A percentile compares a stretch with the other conserved stretches of the same genome.
These are phyloP conservation scores for Fraxinus greggii DNA, from an alignment of 305 asterid species.

Conservation along the genomic window DNA sequence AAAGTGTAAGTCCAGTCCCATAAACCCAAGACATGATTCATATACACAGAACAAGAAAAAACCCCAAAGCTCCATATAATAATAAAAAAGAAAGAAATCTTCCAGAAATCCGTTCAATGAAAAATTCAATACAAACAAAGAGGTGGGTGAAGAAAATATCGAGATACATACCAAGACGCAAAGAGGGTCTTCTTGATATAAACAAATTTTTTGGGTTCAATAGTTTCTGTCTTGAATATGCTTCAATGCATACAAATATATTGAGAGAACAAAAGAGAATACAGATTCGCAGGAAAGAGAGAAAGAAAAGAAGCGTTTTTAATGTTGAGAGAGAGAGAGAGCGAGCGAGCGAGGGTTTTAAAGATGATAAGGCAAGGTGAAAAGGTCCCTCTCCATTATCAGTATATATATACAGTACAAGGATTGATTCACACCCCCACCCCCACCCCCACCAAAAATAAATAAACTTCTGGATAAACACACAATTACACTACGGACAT, in stretches of 20 bases:
- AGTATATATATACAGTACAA: neutral
- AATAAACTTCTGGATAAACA: neutral
- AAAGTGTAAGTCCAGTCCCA: constrained; percentile 1
- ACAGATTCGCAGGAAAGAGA: neutral
- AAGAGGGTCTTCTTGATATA: constrained; percentile 5
- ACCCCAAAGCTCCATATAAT: neutral
- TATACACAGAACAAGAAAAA: neutral
- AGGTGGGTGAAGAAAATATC: neutral
- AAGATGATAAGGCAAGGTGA: neutral
- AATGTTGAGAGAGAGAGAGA: neutral
- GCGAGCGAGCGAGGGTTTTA: neutral
- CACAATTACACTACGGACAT: neutral
- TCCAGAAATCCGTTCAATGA: neutral
- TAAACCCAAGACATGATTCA: neutral
- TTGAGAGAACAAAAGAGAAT: neutral
- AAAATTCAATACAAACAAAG: neutral
- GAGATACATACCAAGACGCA: constrained; percentile 21
- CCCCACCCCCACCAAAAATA: no score
- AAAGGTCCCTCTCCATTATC: neutral
- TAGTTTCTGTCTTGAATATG: neutral
- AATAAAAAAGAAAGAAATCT: neutral
- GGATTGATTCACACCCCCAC: neutral
- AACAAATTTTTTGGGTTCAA: neutral
- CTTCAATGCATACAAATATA: neutral
- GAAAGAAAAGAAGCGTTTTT: neutral